Evolutionary conservation across 352 stramenopile species (phyloP).

Genomic region (Blastocystis sp.): DNA sequence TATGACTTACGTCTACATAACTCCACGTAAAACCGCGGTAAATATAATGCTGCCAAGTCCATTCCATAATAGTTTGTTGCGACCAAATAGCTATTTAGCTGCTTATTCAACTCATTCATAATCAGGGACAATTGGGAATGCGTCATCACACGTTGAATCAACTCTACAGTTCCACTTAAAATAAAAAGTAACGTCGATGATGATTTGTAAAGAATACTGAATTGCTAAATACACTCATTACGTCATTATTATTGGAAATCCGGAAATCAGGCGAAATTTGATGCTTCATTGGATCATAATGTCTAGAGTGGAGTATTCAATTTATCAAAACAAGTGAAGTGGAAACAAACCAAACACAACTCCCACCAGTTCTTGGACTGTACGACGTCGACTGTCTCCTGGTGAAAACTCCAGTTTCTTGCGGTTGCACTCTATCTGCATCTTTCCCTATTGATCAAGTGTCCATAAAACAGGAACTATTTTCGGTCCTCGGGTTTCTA

Average conservation of each 20-base stretch:
- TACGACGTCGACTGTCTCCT: neutral
- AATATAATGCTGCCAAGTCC: neutral
- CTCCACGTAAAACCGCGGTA: neutral
- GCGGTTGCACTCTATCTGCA: slow-evolving; percentile 4
- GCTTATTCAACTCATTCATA: neutral
- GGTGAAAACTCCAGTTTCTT: slow-evolving; percentile 30
- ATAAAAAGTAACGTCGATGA: neutral
- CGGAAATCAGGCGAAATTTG: neutral
- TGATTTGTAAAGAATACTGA: neutral
- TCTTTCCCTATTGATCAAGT: neutral
- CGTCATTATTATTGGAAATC: neutral
- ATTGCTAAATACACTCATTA: slow-evolving; percentile 24
- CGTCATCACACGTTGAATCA: neutral
- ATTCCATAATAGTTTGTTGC: neutral
- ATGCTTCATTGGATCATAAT: neutral
- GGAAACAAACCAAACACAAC: slow-evolving; percentile 11
- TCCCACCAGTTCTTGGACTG: neutral
- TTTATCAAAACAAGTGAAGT: neutral
- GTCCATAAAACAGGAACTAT: neutral
- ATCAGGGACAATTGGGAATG: neutral
- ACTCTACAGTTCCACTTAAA: neutral
- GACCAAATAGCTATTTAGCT: neutral
- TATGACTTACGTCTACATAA: neutral
- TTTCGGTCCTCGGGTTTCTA: slow-evolving; percentile 16
- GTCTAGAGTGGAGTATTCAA: neutral